Evolutionary conservation across 345 rosid genomes (phyloP), one percentile per base, ranked within the genome.

Genomic region (Isatis tinctoria): DNA sequence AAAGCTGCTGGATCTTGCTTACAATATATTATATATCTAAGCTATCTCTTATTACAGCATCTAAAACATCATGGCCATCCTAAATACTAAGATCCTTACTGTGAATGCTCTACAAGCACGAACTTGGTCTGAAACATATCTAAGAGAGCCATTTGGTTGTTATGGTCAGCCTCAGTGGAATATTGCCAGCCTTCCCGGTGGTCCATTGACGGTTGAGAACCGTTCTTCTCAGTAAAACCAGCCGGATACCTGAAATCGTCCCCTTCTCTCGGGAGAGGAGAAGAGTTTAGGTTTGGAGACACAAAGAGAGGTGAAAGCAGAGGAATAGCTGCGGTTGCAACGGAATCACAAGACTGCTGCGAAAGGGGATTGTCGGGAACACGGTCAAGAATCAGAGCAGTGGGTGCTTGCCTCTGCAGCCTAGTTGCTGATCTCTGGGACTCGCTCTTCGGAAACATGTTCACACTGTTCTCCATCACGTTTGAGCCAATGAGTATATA

Each of bases 361-460:
- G n/a, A 40, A 45, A 66, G 13, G 30, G 73, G 22, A 20, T 60
- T 72, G 1, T 20, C 5, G 0, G 54, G 53, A 27, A 69, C 33
- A 14, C 52, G 54, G 54, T 79, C 78, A 20, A 87, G 72, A 56
- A 61, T 56, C 70, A 86, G 84, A 51, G 76, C 53, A 20, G 81
- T 24, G 0, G 96, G 92, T 5, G 90, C 96, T 13, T 69, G 75
- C 53, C 69, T 84, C 70, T 87, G 96, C 12, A 89, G 83, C 81
- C 96, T 89, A 37, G 90, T 84, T 2, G 88, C 83, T 22, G 91
- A 86, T 67, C 78, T 70, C 26, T 60, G 53, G 51, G 72, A 24
- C 6, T 48, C 58, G 10, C 53, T 81, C 52, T 54, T 79, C 63
- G 54, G 37, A 76, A 79, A 71, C 47, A 82, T 45, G 37, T 51